These are phyloP conservation scores for Kuraishia molischiana DNA, from an alignment of 805 yeast species.

Conservation along the genomic window DNA sequence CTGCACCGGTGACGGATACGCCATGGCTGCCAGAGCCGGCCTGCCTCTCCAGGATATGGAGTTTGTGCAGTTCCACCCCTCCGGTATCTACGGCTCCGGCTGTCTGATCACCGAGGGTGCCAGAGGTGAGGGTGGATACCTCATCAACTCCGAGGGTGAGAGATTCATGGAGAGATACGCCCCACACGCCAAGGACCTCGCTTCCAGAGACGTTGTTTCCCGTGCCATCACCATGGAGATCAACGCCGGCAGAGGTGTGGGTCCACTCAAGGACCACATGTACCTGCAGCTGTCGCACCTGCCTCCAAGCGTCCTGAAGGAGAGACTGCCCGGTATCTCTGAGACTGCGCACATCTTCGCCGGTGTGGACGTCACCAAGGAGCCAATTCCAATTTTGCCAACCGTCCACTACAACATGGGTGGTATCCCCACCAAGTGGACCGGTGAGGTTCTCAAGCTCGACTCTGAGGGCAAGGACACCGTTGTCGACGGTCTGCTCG, in stretches of 20 bases:
- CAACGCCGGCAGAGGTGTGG: constrained; percentile 98
- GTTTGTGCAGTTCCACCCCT: constrained; percentile 98
- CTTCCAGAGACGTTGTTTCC: constrained; percentile 96
- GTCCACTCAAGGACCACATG: constrained; percentile 93
- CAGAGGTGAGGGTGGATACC: constrained; percentile 99
- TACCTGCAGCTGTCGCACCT: constrained; percentile 87
- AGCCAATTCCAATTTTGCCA: constrained; percentile 96
- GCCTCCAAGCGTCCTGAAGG: constrained; percentile 85
- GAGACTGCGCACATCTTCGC: constrained; percentile 98
- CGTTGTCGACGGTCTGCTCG: constrained; percentile 85
- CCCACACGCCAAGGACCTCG: constrained; percentile 96
- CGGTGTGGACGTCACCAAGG: constrained; percentile 98
- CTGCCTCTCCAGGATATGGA: constrained; percentile 96
- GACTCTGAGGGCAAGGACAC: constrained; percentile 84
- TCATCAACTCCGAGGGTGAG: constrained; percentile 95
- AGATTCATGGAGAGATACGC: constrained; percentile 99
- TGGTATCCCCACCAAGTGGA: constrained; percentile 97
- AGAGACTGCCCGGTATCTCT: constrained; percentile 98
- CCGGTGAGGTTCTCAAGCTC: constrained; percentile 84
- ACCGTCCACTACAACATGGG: constrained; percentile 99
- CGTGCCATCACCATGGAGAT: constrained; percentile 98
- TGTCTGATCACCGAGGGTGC: constrained; percentile 99
- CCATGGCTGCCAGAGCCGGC: constrained; percentile 98
- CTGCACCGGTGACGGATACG: constrained; percentile 98
- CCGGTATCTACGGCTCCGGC: constrained; percentile 98